Evolutionary conservation across 1,284 basidiomycete genomes (phyloP), one percentile per base, ranked within the genome.

Genomic region (Gymnopus androsaceus): DNA sequence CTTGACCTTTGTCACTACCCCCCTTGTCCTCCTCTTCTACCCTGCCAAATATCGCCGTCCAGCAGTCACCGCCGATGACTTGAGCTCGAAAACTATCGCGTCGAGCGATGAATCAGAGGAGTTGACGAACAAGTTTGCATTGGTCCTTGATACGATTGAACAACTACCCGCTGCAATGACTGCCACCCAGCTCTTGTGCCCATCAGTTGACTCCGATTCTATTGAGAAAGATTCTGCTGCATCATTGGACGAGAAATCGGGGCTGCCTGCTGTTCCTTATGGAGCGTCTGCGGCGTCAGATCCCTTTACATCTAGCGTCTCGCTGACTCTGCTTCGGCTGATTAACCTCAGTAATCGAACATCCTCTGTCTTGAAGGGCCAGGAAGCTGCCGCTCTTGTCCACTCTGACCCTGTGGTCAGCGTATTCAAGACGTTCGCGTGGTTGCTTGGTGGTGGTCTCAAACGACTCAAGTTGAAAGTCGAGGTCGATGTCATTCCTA

Each of bases 301-400:
- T 44, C 51, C 58, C 1, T 30, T 42, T 3, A 34, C 59, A 11
- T 36, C 56, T 0, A 63, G 60, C 3, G 72, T 86, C 37, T 70
- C 72, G 23, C 73, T 95, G 47, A 84, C 91, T 62, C 90, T 88
- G 0, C 80, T 95, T 11, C 90, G 93, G 48, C 80, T 96, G n/a
- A 84, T 95, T 62, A 94, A 95, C 67, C 79, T 97, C 52, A 91
- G 92, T 7, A 87, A 88, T 51, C 87, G 94, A 60, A 92, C 92
- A 0, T 94, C 90, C 8, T 91, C 90, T 0, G 87, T 96, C 28
- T 82, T 96, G 72, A 87, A 85, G 66, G 90, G 90, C 1, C 85
- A 91, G n/a, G n/a, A n/a, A n/a, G n/a, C n/a, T n/a, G n/a, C n/a
- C n/a, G n/a, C n/a, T 51, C 76, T 94, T 41, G 74, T 90, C 51